Conservation (phyloP, 2,329 filamentous ascomycete species). For the Rhinocladiella similis region DNA sequence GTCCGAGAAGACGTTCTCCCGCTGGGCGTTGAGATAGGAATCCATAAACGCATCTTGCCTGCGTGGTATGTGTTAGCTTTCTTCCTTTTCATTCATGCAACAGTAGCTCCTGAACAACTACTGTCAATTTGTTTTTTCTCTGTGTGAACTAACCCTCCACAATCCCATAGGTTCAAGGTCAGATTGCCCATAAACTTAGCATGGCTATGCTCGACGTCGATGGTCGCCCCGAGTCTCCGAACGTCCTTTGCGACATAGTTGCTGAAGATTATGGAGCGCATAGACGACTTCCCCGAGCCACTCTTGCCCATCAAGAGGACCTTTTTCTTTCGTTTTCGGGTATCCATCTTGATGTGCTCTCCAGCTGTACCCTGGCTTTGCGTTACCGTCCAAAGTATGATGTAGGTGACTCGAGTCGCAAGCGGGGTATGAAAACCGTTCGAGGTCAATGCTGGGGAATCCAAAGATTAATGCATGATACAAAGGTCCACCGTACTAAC, state of each 20-base stretch:
- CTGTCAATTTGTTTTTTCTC: slow-evolving; percentile 33
- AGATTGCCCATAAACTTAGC: slow-evolving; percentile 98
- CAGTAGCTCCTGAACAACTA: background rate
- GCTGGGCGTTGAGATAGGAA: slow-evolving; percentile 94
- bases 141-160: slow-evolving; percentile 65
- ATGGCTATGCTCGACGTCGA: slow-evolving; percentile 97
- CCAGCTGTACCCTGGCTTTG: no score
- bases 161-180: slow-evolving; percentile 97
- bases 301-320: slow-evolving; percentile 92
- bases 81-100: background rate
- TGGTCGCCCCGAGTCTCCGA: slow-evolving; percentile 86
- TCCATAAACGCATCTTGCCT: slow-evolving; percentile 98
- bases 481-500: no score
- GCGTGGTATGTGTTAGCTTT: slow-evolving; percentile 7
- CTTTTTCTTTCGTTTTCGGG: slow-evolving; percentile 74
- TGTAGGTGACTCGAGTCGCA: no score
- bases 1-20: slow-evolving; percentile 93
- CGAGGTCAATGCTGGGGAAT: no score
- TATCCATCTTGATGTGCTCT: slow-evolving; percentile 39
- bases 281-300: slow-evolving; percentile 95
- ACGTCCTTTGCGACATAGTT: slow-evolving; percentile 98
- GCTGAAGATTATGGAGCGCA: slow-evolving; percentile 98
- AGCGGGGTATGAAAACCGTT: no score
- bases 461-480: no score
- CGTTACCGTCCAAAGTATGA: no score